Base-by-base conservation (phyloP, 2,329 filamentous ascomycete genomes). In the Aureobasidium musti region DNA sequence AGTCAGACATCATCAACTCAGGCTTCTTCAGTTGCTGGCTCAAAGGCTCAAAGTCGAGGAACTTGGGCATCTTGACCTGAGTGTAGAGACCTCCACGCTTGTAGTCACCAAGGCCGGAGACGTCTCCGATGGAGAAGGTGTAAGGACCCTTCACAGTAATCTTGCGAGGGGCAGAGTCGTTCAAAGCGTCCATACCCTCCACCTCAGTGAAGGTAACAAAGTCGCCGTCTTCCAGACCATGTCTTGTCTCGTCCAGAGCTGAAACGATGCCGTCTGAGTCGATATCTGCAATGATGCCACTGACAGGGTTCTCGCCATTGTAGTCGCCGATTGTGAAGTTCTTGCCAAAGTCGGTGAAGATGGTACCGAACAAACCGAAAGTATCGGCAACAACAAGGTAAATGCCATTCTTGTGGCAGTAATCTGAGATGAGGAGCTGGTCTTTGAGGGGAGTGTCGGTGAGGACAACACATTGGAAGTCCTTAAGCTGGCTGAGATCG, bases 11-110 rank as follows among this genome's bases (percentile, higher is more conserved):
- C 74, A 98, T 80, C 70, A 96, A 87, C 73, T 97, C 94, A 2
- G 95, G 95, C 67, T 92, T 90, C 79, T 91, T 91, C 66, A 97
- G 79, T 68, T 96, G 87, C 63, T 86, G 81, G 49, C 88, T 88
- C 67, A 97, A 86, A 47, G 87, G 83, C 81, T 97, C 91, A 80
- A 98, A 99, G 76, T 95, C 86, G 73, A 98, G 80, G 65, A 92
- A 86, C 81, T 95, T 97, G 60, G 95, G 95, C 94, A 97, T 97
- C 85, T 98, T 99, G 78, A 98, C 95, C 79, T 99, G 95, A 45
- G 91, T 89, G 78, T 91, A 99, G 68, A 97, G 86, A 68, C 95
- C 95, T 54, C 94, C 94, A 61, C 90, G 86, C 81, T 91, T 82
- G 81, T 99, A 99, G 73, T 91, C 84, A 41, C 95, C 95, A 41